Evolutionary conservation across 2,329 filamentous ascomycete species (phyloP), one percentile per base, ranked within the genome.

Genomic region (Phaeosphaeriaceae sp.): DNA sequence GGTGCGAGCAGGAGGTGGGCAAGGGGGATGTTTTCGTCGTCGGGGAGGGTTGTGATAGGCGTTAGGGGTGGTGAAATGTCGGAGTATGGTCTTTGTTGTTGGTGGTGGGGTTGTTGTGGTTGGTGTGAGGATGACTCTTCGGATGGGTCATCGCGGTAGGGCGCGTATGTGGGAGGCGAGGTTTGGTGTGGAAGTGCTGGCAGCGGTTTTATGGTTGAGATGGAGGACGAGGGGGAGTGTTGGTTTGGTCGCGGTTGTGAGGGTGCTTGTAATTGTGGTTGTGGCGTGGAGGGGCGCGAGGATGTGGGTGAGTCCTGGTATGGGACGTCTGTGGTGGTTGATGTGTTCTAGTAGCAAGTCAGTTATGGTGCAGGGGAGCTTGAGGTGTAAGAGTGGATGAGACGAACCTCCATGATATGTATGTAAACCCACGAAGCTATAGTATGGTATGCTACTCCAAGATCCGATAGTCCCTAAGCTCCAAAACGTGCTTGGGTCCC

Each of bases 21-120:
- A 36, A 74, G 68, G 25, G 70, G 70, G 11, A 74, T 69, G 53
- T 71, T 69, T 46, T 72, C 69, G 36, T 68, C 62, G 41, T 44
- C 41, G 7, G 31, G 31, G 3, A 11, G 31, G 48, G 57, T 55
- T 48, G 58, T 45, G 7, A 42, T 53, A 9, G 53, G 47, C 7
- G 56, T 49, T 7, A 40, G 41, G 20, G 51, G 31, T 9, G 56
- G 44, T 31, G 21, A 7, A 6, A 21, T 44, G 49, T 61, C 56
- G 15, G 51, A 58, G 56, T 60, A 63, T 1, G 55, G 56, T 44
- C 49, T 57, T 42, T 45, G 20, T 19, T 42, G 46, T n/a, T n/a
- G 45, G 48, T 17, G 46, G 42, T 11, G 49, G 54, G n/a, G 36
- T 33, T 19, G 36, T 47, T 33, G 49, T 20, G 10, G 48, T 33